These are phyloP conservation scores for Miscanthus sacchariflorus DNA, from an alignment of 202 grass and related monocot species.

Conservation along the genomic window DNA sequence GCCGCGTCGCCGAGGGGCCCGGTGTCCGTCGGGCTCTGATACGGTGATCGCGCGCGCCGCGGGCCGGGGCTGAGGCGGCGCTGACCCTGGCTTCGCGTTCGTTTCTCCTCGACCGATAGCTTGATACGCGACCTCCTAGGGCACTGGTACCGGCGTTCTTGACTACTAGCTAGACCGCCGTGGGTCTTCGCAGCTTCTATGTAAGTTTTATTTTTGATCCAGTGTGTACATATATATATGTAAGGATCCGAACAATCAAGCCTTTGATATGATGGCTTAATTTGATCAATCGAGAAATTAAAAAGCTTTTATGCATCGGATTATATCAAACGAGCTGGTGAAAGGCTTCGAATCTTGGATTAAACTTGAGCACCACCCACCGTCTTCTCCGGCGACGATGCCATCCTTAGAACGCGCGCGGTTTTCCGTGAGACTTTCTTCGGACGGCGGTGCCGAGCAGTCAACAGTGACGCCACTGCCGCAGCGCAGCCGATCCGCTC, in stretches of 20 bases:
- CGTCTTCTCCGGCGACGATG: background rate
- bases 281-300: conserved; percentile 26
- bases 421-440: background rate
- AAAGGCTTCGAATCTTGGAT: background rate
- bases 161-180: background rate
- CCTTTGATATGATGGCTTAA: background rate
- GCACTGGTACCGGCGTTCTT: background rate
- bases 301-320: background rate
- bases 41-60: background rate
- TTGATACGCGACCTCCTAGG: background rate
- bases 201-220: conserved; percentile 1
- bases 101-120: background rate
- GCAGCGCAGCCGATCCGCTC: background rate
- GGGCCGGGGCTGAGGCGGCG: background rate
- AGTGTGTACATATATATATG: conserved; percentile 22
- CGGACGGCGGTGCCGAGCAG: too few species aligned
- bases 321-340: background rate
- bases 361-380: background rate
- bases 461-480: background rate
- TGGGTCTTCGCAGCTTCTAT: background rate
- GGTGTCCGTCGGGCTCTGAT: conserved; percentile 31
- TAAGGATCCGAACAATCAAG: conserved; percentile 4
- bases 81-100: background rate
- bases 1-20: background rate
- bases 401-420: background rate